Evolutionary conservation across 2,329 filamentous ascomycete species (phyloP), one percentile per base, ranked within the genome.

Genomic region (Penicillium paneum): DNA sequence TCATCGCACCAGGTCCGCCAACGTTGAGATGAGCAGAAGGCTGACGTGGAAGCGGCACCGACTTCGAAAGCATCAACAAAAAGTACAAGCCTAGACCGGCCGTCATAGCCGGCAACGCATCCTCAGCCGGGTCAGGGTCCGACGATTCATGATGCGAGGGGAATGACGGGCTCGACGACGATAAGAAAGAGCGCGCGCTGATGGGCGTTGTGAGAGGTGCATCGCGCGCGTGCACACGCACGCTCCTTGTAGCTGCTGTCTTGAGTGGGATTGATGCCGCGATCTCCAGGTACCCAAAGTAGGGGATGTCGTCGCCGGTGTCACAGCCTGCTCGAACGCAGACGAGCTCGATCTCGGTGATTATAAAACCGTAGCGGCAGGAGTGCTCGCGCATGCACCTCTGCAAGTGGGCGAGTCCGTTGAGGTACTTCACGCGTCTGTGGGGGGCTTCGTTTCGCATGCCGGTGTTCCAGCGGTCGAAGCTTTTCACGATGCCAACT

Each of bases 321-420:
- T 83, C 76, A 53, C 75, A 78, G 49, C 92, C 91, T 62, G 89
- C 90, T 66, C 92, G 90, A 1, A 96, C 91, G 64, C 94, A 86
- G 36, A 97, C 87, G 8, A 97, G 85, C 76, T 97, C 93, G 65
- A 96, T 96, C 76, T 97, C 93, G 1, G 91, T 97, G 68, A 97
- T 85, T 73, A 97, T 93, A 79, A 96, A 97, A 51, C 93, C 93
- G 73, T 97, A 97, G 55, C 93, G 87, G 70, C 90, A 95, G 62
- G 87, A 86, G 76, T 96, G 90, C 76, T 96, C 91, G 72, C 93
- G 91, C 91, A 97, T 96, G 68, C 87, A 86, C 69, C 90, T 84
- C 74, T 97, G 93, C 41, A 97, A 79, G 65, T 95, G 90, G 0
- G 91, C 82, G 5, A 97, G 84, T 1, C 90, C 90, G 47, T 89